Percentiles rank a stretch among this genome's conserved stretches.
Conservation (phyloP, 768 basidiomycete species). For the Pisolithus marmoratus region DNA sequence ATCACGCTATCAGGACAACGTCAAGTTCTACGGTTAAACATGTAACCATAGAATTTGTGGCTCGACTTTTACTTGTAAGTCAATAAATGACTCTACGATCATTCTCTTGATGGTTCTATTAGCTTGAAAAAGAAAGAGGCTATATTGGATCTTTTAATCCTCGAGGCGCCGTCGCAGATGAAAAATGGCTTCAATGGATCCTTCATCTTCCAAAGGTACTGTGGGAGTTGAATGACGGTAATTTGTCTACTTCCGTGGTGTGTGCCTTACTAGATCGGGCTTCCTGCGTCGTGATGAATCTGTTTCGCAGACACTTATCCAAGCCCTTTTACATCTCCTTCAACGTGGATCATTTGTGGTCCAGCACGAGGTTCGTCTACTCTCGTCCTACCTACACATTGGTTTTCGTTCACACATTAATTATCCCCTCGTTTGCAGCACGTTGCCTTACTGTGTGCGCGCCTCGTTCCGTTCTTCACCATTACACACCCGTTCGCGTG, state of each 20-base stretch:
- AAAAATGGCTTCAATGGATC: slow-evolving; percentile 58
- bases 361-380: slow-evolving; percentile 37
- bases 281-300: slow-evolving; percentile 1
- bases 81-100: neutral
- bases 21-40: slow-evolving; percentile 62
- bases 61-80: slow-evolving; percentile 61
- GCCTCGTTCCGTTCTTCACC: slow-evolving; percentile 69
- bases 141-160: slow-evolving; percentile 47
- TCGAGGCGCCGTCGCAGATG: slow-evolving; percentile 19
- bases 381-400: neutral
- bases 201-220: slow-evolving; percentile 70
- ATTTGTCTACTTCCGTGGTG: slow-evolving; percentile 59
- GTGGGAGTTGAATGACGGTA: slow-evolving; percentile 73
- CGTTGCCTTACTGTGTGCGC: slow-evolving; percentile 18
- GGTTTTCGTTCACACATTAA: slow-evolving; percentile 7
- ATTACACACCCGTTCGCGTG: slow-evolving; percentile 71
- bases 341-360: slow-evolving; percentile 50
- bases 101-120: slow-evolving; percentile 5
- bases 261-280: slow-evolving; percentile 7
- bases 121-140: slow-evolving; percentile 57
- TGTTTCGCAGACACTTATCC: slow-evolving; percentile 44
- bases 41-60: slow-evolving; percentile 70
- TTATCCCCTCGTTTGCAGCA: slow-evolving; percentile 31
- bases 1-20: slow-evolving; percentile 56
- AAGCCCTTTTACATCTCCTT: slow-evolving; percentile 54